Percentiles rank a stretch among this genome's conserved stretches.
Conservation (phyloP, 2,329 filamentous ascomycete species). For the Colletotrichum australisinense region DNA sequence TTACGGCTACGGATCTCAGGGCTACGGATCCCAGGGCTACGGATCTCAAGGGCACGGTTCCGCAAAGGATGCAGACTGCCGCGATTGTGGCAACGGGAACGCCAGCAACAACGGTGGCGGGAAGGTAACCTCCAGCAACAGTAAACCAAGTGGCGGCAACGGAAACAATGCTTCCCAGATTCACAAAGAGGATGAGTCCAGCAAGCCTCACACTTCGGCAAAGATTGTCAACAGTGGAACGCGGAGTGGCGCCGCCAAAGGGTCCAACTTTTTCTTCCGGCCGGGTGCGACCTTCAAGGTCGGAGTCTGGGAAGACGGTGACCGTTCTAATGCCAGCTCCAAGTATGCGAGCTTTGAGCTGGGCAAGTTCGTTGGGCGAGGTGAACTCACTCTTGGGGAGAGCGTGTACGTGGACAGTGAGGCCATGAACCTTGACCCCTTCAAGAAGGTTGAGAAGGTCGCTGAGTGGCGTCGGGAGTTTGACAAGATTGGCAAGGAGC, state of each 20-base stretch:
- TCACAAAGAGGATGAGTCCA: not conserved
- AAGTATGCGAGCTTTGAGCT: not conserved
- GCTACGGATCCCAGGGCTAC: not conserved
- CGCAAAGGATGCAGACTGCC: not conserved
- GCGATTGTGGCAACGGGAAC: not conserved
- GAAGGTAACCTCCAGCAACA: no score
- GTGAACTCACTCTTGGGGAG: not conserved
- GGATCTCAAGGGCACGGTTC: not conserved
- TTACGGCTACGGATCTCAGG: not conserved
- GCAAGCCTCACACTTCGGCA: not conserved
- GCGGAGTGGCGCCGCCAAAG: not conserved
- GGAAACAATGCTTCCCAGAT: not conserved
- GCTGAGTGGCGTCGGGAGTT: slow-evolving; percentile 45
- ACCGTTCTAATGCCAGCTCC: not conserved
- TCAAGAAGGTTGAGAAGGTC: slow-evolving; percentile 44
- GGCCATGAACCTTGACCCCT: slow-evolving; percentile 46
- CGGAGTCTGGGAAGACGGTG: not conserved
- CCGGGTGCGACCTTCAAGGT: not conserved
- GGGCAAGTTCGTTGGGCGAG: not conserved
- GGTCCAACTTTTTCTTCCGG: not conserved
- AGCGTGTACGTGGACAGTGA: slow-evolving; percentile 42
- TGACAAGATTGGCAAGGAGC: slow-evolving; percentile 40
- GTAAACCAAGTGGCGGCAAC: not conserved
- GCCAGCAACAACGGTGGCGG: no score
- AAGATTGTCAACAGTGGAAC: not conserved